Evolutionary conservation across 129 eudicot genomes (phyloP).

Genomic region (Pulicaria dysenterica): DNA sequence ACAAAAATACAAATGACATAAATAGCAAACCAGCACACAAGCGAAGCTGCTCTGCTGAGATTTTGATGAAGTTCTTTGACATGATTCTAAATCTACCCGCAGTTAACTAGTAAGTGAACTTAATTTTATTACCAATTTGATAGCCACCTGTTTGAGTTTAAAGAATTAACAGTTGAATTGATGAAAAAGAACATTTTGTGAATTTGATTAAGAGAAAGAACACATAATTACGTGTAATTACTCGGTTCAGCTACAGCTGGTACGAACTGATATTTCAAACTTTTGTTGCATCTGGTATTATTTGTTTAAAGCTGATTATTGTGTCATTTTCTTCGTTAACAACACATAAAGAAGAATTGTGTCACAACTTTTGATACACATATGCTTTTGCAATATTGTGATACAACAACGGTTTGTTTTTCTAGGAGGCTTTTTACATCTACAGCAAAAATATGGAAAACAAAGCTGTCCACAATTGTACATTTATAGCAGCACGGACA

Average conservation of each 20-base stretch:
- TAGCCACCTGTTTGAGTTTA: not conserved
- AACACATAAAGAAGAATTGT: not conserved
- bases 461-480: constrained; percentile 92
- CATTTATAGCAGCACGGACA: constrained; percentile 90
- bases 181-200: too few species aligned
- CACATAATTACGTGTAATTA: too few species aligned
- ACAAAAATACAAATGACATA: constrained; percentile 25
- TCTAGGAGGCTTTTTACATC: constrained; percentile 81
- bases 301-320: too few species aligned
- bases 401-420: constrained; percentile 4
- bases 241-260: too few species aligned
- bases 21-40: constrained; percentile 56
- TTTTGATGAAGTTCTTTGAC: constrained; percentile 75
- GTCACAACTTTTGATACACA: not conserved
- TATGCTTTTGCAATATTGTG: not conserved
- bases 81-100: constrained; percentile 78
- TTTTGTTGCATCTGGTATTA: too few species aligned
- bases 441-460: constrained; percentile 55
- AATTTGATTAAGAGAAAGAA: too few species aligned
- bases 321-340: not conserved
- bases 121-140: not conserved
- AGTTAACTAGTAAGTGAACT: constrained; percentile 55
- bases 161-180: too few species aligned
- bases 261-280: too few species aligned
- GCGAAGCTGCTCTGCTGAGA: constrained; percentile 73